phyloP scores from a whole-genome alignment of 2,329 filamentous ascomycete genomes.

The Fusarium sp. region DNA sequence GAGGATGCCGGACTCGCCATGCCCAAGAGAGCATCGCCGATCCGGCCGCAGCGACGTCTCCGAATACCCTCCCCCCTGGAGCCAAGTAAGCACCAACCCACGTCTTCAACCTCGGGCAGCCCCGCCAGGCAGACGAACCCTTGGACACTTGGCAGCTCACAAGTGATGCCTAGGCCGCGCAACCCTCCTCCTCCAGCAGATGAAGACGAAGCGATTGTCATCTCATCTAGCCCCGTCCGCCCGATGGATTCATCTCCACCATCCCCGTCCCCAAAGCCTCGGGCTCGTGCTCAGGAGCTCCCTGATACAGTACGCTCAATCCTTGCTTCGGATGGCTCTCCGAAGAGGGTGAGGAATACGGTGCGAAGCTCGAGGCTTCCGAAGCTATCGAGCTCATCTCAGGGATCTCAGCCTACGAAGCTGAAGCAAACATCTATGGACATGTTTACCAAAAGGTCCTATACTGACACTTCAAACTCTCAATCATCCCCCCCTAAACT shows the following conservation, averaged over 20 bases:
- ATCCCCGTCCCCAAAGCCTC: slow-evolving; percentile 36
- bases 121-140: slow-evolving; percentile 41
- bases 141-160: slow-evolving; percentile 58
- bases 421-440: slow-evolving; percentile 50
- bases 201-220: slow-evolving; percentile 53
- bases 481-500: slow-evolving; percentile 12
- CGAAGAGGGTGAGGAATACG: slow-evolving; percentile 31
- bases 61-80: slow-evolving; percentile 42
- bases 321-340: slow-evolving; percentile 30
- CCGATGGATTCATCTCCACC: slow-evolving; percentile 44
- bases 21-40: slow-evolving; percentile 8
- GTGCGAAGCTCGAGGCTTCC: not conserved
- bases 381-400: slow-evolving; percentile 1
- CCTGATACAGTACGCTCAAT: slow-evolving; percentile 41
- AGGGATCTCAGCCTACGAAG: slow-evolving; percentile 16
- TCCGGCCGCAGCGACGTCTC: slow-evolving; percentile 23
- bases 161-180: slow-evolving; percentile 51
- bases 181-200: slow-evolving; percentile 16
- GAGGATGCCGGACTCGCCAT: not conserved
- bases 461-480: slow-evolving; percentile 1
- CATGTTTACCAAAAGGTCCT: slow-evolving; percentile 37
- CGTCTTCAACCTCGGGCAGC: slow-evolving; percentile 37
- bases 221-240: slow-evolving; percentile 56
- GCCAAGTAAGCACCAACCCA: slow-evolving; percentile 52
- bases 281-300: slow-evolving; percentile 27